Percentiles rank a stretch among this genome's conserved stretches.
Evolutionary conservation across 371 early-diverging fungal species (phyloP).

Genomic region (Rhizopus microsporus): DNA sequence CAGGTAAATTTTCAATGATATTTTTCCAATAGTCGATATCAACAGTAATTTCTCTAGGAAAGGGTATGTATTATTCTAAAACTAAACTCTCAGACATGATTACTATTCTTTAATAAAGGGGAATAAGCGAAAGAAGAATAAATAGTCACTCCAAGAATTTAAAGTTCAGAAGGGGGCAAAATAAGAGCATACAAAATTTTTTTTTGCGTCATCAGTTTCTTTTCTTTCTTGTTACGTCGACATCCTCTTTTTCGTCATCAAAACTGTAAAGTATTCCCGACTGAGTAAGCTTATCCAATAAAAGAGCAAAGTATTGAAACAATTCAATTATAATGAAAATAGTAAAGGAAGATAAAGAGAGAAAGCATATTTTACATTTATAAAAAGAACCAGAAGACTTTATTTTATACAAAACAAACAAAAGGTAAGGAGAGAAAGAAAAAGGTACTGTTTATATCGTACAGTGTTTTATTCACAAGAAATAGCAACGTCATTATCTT

Average conservation of each 20-base stretch:
- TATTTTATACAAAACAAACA: not conserved
- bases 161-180: too few relatives aligned
- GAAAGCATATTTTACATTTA: not conserved
- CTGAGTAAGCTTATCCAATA: conserved; percentile 23
- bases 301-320: conserved; percentile 17
- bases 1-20: too few relatives aligned
- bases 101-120: too few relatives aligned
- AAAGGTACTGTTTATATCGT: not conserved
- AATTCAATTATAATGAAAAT: not conserved
- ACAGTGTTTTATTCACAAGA: not conserved
- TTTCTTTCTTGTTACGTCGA: conserved; percentile 27
- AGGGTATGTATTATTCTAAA: too few relatives aligned
- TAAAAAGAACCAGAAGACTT: not conserved
- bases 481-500: conserved; percentile 13
- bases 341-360: not conserved
- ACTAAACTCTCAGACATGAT: too few relatives aligned
- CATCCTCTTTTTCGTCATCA: conserved; percentile 34
- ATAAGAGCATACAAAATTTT: too few relatives aligned
- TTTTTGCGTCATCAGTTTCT: conserved; percentile 25
- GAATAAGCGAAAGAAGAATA: too few relatives aligned
- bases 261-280: conserved; percentile 31
- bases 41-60: too few relatives aligned
- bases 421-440: not conserved
- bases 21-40: too few relatives aligned
- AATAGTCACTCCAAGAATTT: too few relatives aligned